A percentile compares a stretch with the other conserved stretches of the same genome.
These are phyloP conservation scores for Leptographium galeiforme DNA, from an alignment of 2,329 filamentous ascomycete species.

Conservation along the genomic window DNA sequence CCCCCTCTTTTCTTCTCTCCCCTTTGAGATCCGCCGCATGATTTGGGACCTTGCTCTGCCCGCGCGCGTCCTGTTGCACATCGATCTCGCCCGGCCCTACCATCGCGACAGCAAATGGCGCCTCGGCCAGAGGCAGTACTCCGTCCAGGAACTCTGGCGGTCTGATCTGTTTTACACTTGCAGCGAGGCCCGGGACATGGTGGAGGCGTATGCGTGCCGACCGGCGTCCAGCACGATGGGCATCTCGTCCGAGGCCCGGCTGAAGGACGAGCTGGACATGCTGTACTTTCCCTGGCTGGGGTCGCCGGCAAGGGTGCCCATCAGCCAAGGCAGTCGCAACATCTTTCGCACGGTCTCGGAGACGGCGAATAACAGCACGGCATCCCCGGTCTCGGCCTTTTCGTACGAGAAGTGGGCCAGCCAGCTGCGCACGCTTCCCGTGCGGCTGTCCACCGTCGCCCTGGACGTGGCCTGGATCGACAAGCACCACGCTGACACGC, in stretches of 20 bases:
- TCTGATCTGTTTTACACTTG: conserved; percentile 10
- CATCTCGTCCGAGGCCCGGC: not conserved
- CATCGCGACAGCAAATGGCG: too few species aligned
- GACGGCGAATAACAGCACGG: too few species aligned
- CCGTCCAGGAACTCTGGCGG: conserved; percentile 9
- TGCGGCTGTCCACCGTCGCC: conserved; percentile 6
- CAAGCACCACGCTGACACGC: conserved; percentile 6
- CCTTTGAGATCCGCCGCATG: conserved; percentile 10
- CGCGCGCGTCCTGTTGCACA: conserved; percentile 7
- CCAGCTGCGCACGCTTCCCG: conserved; percentile 1
- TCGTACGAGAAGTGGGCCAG: conserved; percentile 5
- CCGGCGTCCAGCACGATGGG: not conserved
- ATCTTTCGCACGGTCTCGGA: not conserved
- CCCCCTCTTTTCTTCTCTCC: conserved; percentile 4
- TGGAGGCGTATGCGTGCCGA: not conserved
- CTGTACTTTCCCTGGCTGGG: conserved; percentile 10
- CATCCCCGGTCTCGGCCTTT: not conserved
- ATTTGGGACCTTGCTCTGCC: conserved; percentile 10
- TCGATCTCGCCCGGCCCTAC: conserved; percentile 1
- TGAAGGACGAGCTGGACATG: conserved; percentile 3
- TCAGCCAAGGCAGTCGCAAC: not conserved
- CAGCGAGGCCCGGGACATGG: conserved; percentile 6
- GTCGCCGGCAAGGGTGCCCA: not conserved
- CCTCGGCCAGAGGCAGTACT: not conserved
- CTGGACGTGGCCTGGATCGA: conserved; percentile 10